phyloP scores from a whole-genome alignment of 1,284 basidiomycete genomes.

The Rhodotorula mucilaginosa region DNA sequence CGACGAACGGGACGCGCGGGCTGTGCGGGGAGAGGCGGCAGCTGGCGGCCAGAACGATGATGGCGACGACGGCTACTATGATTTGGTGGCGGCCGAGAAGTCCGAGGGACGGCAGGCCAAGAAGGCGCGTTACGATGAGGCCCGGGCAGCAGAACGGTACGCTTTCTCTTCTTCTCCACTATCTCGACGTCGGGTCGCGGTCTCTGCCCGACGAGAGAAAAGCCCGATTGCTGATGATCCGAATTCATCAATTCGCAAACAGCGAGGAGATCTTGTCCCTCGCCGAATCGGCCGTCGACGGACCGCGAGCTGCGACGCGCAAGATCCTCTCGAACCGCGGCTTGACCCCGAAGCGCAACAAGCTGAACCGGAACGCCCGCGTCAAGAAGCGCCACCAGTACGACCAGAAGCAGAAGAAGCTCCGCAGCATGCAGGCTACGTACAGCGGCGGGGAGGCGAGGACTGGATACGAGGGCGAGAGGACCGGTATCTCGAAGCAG shows the following conservation, averaged over 20 bases:
- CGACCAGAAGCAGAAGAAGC: slow-evolving; percentile 88
- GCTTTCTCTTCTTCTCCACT: slow-evolving; percentile 34
- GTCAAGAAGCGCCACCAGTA: slow-evolving; percentile 91
- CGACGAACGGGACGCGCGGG: slow-evolving; percentile 54
- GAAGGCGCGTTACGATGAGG: slow-evolving; percentile 73
- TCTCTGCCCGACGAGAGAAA: not conserved
- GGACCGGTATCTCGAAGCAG: slow-evolving; percentile 71
- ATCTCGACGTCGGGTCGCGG: not conserved
- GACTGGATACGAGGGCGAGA: slow-evolving; percentile 55
- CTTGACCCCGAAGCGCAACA: slow-evolving; percentile 77
- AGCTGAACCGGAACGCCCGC: slow-evolving; percentile 83
- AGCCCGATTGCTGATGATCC: no score
- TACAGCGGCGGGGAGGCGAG: slow-evolving; percentile 65
- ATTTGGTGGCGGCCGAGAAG: slow-evolving; percentile 72
- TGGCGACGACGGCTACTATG: slow-evolving; percentile 71
- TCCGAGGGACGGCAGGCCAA: slow-evolving; percentile 72
- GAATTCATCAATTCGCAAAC: not conserved
- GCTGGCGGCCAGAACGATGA: slow-evolving; percentile 50
- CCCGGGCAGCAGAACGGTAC: slow-evolving; percentile 63
- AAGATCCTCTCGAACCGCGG: slow-evolving; percentile 90
- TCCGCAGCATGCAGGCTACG: slow-evolving; percentile 79
- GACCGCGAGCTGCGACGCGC: slow-evolving; percentile 80
- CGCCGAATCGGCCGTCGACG: slow-evolving; percentile 49
- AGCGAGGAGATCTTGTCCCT: slow-evolving; percentile 28
- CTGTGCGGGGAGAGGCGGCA: slow-evolving; percentile 48